phyloP scores from a whole-genome alignment of 2,329 filamentous ascomycete species.

The Lasiodiplodia hormozganensis region DNA sequence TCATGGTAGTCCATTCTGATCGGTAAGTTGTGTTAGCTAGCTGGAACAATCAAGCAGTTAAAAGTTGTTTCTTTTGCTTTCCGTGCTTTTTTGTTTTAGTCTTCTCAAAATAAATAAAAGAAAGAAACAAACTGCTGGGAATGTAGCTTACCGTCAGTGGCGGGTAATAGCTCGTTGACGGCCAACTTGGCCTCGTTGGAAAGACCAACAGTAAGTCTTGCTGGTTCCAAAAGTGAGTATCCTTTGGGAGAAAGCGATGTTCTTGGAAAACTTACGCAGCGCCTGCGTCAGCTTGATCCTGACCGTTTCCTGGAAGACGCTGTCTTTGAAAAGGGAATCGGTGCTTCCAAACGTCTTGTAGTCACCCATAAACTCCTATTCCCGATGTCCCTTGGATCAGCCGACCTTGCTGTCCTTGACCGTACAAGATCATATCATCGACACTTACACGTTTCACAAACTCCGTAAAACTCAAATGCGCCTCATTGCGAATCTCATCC shows the following conservation, averaged over 20 bases:
- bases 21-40: no score
- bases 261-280: not conserved
- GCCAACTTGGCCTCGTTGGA: not conserved
- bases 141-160: not conserved
- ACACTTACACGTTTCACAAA: not conserved
- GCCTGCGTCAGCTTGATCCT: slow-evolving; percentile 3
- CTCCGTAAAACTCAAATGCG: slow-evolving; percentile 1
- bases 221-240: not conserved
- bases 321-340: not conserved
- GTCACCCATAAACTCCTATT: not conserved
- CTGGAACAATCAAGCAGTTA: not conserved
- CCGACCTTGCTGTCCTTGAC: not conserved
- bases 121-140: not conserved
- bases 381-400: not conserved
- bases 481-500: not conserved
- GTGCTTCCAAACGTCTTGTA: not conserved
- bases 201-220: not conserved
- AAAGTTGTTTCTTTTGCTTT: not conserved
- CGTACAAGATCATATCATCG: no score
- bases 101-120: no score
- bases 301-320: not conserved
- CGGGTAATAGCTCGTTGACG: not conserved
- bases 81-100: no score
- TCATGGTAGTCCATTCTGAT: slow-evolving; percentile 50
- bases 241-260: no score